Percentiles rank a stretch among this genome's conserved stretches.
These are phyloP conservation scores for Limonomyces culmigenus DNA, from an alignment of 1,284 basidiomycete genomes.

Conservation along the genomic window DNA sequence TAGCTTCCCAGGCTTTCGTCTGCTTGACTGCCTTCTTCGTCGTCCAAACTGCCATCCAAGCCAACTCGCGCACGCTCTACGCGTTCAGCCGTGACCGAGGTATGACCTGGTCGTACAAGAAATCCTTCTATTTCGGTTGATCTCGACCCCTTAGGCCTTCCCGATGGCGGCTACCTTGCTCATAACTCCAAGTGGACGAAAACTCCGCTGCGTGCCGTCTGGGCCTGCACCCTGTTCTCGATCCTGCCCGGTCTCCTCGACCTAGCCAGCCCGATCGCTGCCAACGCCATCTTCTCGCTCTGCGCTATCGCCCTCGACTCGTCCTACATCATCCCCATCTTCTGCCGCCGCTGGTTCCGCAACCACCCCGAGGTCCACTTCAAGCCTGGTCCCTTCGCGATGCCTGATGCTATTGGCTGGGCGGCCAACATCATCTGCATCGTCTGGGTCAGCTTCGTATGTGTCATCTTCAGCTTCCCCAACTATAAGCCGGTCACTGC, in stretches of 20 bases:
- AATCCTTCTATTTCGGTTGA: constrained; percentile 1
- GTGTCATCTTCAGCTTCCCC: constrained; percentile 59
- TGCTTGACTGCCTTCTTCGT: constrained; percentile 76
- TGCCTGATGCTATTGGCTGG: constrained; percentile 62
- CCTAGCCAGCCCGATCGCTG: constrained; percentile 63
- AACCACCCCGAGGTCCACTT: constrained; percentile 76
- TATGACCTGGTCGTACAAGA: constrained; percentile 12
- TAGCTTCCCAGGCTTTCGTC: constrained; percentile 34
- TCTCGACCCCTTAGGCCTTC: constrained; percentile 49
- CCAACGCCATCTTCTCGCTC: constrained; percentile 72
- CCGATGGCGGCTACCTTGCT: constrained; percentile 71
- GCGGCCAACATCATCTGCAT: constrained; percentile 52
- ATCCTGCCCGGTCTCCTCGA: constrained; percentile 63
- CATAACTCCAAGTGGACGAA: constrained; percentile 43
- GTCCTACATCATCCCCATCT: constrained; percentile 63
- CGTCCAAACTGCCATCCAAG: constrained; percentile 69
- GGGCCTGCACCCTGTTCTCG: constrained; percentile 54
- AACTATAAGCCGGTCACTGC: constrained; percentile 51
- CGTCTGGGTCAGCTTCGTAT: constrained; percentile 51
- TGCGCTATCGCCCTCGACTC: constrained; percentile 59
- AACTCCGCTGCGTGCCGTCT: constrained; percentile 75
- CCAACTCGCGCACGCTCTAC: constrained; percentile 75
- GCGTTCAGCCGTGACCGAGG: constrained; percentile 80
- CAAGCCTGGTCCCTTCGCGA: constrained; percentile 83
- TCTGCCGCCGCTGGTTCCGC: constrained; percentile 53